A percentile compares a stretch with the other conserved stretches of the same genome.
phyloP scores from a whole-genome alignment of 495 filamentous ascomycete species.

The Barbatosphaeria neglecta region DNA sequence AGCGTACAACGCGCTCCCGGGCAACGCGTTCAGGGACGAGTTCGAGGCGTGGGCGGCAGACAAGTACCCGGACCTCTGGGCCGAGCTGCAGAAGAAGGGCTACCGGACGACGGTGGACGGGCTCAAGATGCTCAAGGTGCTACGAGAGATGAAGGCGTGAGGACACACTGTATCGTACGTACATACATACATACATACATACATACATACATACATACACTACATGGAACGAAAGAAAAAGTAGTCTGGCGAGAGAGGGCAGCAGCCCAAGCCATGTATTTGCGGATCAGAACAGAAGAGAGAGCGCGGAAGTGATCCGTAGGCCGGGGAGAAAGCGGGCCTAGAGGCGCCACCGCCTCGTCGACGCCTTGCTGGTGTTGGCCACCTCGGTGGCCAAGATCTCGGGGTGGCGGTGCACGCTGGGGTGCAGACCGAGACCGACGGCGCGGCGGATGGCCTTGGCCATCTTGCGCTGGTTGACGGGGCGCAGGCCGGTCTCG shows the following conservation, averaged over 20 bases:
- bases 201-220: no score
- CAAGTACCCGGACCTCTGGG: slow-evolving; percentile 58
- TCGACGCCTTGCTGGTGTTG: slow-evolving; percentile 1
- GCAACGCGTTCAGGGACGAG: slow-evolving; percentile 46
- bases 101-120: slow-evolving; percentile 25
- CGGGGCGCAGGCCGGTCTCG: slow-evolving; percentile 68
- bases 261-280: no score
- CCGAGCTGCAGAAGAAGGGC: slow-evolving; percentile 41
- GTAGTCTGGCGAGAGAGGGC: no score
- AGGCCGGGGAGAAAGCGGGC: no score
- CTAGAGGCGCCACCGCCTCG: neutral
- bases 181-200: no score
- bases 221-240: neutral
- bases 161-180: no score
- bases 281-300: no score
- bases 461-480: slow-evolving; percentile 85
- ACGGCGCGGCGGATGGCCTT: slow-evolving; percentile 84
- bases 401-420: slow-evolving; percentile 87
- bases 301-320: no score
- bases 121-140: slow-evolving; percentile 28
- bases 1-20: slow-evolving; percentile 60
- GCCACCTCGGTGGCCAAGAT: slow-evolving; percentile 38
- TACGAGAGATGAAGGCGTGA: slow-evolving; percentile 30
- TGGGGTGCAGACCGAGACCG: slow-evolving; percentile 84
- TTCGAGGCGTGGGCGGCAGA: slow-evolving; percentile 61